phyloP scores from a whole-genome alignment of 495 filamentous ascomycete species.

The Hypoxylon lienhwacheense region DNA sequence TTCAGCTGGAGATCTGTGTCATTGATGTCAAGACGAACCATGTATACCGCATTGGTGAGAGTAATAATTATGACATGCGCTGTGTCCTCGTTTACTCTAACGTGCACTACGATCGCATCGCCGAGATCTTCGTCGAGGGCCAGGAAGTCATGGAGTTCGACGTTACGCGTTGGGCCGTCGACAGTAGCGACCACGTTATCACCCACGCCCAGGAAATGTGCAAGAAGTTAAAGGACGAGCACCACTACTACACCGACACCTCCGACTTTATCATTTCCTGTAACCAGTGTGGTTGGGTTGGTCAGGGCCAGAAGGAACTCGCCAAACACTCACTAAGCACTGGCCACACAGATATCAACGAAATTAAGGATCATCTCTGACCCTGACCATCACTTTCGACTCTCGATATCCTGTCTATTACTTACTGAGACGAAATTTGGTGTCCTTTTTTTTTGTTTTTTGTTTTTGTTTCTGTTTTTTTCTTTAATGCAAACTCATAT shows the following conservation, averaged over 20 bases:
- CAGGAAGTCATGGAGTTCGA: slow-evolving; percentile 65
- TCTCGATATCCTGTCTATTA: too few relatives aligned
- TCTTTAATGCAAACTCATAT: too few relatives aligned
- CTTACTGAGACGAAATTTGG: too few relatives aligned
- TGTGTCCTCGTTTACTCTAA: slow-evolving; percentile 90
- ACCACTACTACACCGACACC: slow-evolving; percentile 91
- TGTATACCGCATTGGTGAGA: slow-evolving; percentile 80
- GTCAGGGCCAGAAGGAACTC: slow-evolving; percentile 66
- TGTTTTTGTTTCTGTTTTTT: too few relatives aligned
- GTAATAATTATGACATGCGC: slow-evolving; percentile 54
- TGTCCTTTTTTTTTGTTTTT: too few relatives aligned
- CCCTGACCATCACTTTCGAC: too few relatives aligned
- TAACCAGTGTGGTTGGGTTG: slow-evolving; percentile 63
- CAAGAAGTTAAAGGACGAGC: slow-evolving; percentile 60
- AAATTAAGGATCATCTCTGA: slow-evolving; percentile 29
- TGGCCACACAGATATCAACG: slow-evolving; percentile 15
- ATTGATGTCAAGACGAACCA: slow-evolving; percentile 64
- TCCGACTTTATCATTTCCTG: slow-evolving; percentile 80
- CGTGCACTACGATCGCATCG: slow-evolving; percentile 94
- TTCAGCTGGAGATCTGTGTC: slow-evolving; percentile 83
- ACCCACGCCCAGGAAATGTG: slow-evolving; percentile 72
- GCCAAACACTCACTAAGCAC: slow-evolving; percentile 11
- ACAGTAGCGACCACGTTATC: slow-evolving; percentile 65
- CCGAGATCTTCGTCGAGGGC: slow-evolving; percentile 64
- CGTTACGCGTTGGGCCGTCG: slow-evolving; percentile 71